Evolutionary conservation across 2,329 filamentous ascomycete genomes (phyloP), one percentile per base, ranked within the genome.

Genomic region (Fusarium decemcellulare): DNA sequence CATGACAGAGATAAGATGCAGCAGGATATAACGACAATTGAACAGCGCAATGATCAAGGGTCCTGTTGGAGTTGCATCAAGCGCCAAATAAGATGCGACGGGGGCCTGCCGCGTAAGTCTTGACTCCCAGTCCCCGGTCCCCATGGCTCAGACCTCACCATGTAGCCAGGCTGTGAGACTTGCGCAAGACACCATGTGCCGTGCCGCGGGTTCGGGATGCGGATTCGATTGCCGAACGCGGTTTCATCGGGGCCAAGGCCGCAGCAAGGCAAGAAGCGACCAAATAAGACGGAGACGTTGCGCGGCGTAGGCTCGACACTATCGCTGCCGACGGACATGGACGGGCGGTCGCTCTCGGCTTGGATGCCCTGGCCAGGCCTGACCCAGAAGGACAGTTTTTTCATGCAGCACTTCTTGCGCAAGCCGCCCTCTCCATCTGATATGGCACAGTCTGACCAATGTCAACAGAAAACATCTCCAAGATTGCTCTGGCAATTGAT

Each of bases 341-440:
- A 40, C 37, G 4, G 6, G 12, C 37, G 16, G 37, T 46, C 43
- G 12, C 18, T 32, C 5, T 46, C 52, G 40, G 52, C 47, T 5
- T 15, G 46, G 23, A 48, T 59, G 27, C 54, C 62, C 10, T 36
- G 44, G 7, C 40, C 60, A 3, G 58, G 52, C 11, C 36, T 65
- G 15, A 53, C 58, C 12, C n/a, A 39, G 14, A 39, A 65, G 27
- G 58, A 65, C 15, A 65, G 58, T 42, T 61, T 58, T 42, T 58
- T 58, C 16, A 59, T 65, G 53, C 57, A 65, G 12, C 62, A 65
- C 42, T 65, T 65, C 32, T 32, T 46, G 43, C 43, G 43, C 37
- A 40, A 40, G 37, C 16, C 11, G 7, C 37, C 16, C 37, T 16
- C n/a, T 23, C 18, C 18, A 23, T 23, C 18, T 23, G 18, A 23